These are phyloP conservation scores for Avena atlantica DNA, from an alignment of 176 grass and related monocot species.

Conservation along the genomic window DNA sequence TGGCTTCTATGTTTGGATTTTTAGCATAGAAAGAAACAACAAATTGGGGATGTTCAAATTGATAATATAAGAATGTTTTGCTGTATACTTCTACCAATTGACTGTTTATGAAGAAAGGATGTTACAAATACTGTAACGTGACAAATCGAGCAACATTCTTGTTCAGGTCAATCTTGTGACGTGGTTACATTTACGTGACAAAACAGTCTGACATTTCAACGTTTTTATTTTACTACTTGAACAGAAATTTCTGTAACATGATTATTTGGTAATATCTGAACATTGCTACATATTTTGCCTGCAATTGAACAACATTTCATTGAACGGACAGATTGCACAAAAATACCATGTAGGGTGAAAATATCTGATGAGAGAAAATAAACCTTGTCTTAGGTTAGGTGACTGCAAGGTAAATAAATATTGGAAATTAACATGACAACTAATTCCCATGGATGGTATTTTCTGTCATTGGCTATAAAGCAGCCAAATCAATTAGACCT, in stretches of 20 bases:
- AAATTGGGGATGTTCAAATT: neutral
- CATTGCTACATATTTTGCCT: neutral
- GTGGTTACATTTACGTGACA: neutral
- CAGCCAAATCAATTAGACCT: conserved; percentile 1
- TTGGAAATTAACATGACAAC: neutral
- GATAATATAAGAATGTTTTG: neutral
- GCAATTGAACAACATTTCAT: neutral
- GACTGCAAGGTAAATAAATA: neutral
- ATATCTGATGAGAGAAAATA: neutral
- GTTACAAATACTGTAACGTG: neutral
- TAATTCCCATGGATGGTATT: neutral
- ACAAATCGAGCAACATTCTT: neutral
- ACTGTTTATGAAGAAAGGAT: conserved; percentile 2
- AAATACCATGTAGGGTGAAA: neutral
- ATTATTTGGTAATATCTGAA: neutral
- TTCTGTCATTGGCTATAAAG: neutral
- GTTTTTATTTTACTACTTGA: neutral
- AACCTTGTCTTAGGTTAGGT: neutral
- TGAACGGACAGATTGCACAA: neutral
- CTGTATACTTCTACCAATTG: neutral
- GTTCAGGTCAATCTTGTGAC: neutral
- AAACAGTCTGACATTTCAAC: neutral
- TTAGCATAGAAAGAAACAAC: neutral
- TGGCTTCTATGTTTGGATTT: neutral
- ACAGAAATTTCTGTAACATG: neutral